A percentile compares a stretch with the other conserved stretches of the same genome.
phyloP scores from a whole-genome alignment of 768 basidiomycete species.

The Lactarius akahatsu region DNA sequence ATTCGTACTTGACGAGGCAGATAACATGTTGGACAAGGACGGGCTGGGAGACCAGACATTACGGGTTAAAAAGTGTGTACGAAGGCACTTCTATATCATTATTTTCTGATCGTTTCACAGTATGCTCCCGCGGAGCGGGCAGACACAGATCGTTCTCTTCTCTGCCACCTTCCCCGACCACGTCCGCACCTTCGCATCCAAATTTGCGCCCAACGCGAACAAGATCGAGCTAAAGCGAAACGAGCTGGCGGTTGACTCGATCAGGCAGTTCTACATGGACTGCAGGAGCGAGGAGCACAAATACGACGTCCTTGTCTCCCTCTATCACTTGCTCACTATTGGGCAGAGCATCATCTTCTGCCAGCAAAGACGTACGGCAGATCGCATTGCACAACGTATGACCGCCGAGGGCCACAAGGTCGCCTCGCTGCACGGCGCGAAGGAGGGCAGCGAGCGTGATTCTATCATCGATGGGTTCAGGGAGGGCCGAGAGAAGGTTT shows the following conservation, averaged over 20 bases:
- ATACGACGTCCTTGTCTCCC: slow-evolving; percentile 89
- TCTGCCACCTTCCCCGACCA: slow-evolving; percentile 97
- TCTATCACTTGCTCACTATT: slow-evolving; percentile 89
- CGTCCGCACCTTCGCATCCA: slow-evolving; percentile 86
- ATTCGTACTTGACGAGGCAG: slow-evolving; percentile 96
- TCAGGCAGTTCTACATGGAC: slow-evolving; percentile 98
- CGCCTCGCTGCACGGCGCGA: slow-evolving; percentile 92
- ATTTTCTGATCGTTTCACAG: slow-evolving; percentile 37
- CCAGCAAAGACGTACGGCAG: slow-evolving; percentile 90
- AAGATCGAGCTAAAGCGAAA: slow-evolving; percentile 94
- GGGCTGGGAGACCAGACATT: slow-evolving; percentile 92
- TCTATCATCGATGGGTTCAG: slow-evolving; percentile 92
- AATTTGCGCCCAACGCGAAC: slow-evolving; percentile 93
- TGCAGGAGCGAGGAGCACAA: slow-evolving; percentile 89
- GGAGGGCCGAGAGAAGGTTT: slow-evolving; percentile 92
- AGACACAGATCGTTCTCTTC: slow-evolving; percentile 88
- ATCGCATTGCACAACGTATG: slow-evolving; percentile 90
- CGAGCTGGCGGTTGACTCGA: slow-evolving; percentile 90
- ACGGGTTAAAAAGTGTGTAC: slow-evolving; percentile 84
- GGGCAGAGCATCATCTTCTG: slow-evolving; percentile 99
- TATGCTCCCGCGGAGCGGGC: slow-evolving; percentile 52
- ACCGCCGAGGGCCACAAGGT: slow-evolving; percentile 93
- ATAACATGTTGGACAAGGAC: slow-evolving; percentile 97
- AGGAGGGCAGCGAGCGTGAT: slow-evolving; percentile 88
- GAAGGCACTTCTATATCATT: background rate